These are phyloP conservation scores for Pisolithus tinctorius DNA, from an alignment of 768 basidiomycete genomes.

Conservation along the genomic window DNA sequence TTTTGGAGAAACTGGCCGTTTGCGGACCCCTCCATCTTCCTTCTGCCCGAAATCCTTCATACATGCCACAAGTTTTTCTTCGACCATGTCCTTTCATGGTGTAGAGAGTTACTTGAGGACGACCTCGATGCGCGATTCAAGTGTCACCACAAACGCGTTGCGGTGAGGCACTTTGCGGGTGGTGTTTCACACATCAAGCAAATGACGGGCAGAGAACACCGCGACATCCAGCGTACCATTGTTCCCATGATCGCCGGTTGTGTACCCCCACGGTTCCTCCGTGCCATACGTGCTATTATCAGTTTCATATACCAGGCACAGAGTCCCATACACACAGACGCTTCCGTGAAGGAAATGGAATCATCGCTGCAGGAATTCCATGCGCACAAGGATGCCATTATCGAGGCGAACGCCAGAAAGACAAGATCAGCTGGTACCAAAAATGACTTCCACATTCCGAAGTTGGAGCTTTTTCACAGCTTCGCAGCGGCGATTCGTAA, in stretches of 20 bases:
- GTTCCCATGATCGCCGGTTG: not conserved
- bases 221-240: not conserved
- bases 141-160: not conserved
- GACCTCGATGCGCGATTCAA: too few relatives aligned
- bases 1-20: not conserved
- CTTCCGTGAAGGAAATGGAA: not conserved
- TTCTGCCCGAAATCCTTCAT: not conserved
- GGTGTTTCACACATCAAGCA: not conserved
- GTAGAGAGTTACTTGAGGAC: too few relatives aligned
- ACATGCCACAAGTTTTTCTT: not conserved
- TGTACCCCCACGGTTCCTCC: not conserved
- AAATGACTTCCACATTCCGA: not conserved
- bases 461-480: not conserved
- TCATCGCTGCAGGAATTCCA: not conserved
- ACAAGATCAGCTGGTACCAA: not conserved
- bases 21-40: not conserved
- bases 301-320: too few relatives aligned
- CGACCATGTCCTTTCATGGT: not conserved
- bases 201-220: not conserved
- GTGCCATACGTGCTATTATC: not conserved
- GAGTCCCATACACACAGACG: not conserved
- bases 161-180: not conserved
- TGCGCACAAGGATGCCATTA: not conserved
- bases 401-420: not conserved
- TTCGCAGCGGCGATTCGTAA: slow-evolving; percentile 8